phyloP scores from a whole-genome alignment of 2,329 filamentous ascomycete species.

The Nectriaceae sp. region DNA sequence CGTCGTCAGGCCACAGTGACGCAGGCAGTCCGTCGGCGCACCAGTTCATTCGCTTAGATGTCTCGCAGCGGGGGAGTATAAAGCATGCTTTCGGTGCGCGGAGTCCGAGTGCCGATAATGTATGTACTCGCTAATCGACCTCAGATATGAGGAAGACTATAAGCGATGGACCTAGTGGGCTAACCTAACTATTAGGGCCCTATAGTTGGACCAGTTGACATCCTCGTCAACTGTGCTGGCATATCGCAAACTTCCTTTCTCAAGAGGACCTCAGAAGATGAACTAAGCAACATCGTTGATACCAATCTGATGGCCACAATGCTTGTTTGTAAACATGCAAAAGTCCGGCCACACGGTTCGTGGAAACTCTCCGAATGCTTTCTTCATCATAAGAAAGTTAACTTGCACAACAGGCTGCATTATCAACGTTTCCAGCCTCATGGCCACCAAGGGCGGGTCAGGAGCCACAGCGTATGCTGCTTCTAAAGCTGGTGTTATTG shows the following conservation, averaged over 20 bases:
- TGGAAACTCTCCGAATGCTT: neutral
- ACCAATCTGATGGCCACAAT: slow-evolving; percentile 73
- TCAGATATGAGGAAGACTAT: neutral
- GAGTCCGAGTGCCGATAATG: neutral
- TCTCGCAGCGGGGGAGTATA: slow-evolving; percentile 29
- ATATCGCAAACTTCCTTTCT: slow-evolving; percentile 67
- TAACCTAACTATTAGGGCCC: neutral
- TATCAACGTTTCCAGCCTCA: slow-evolving; percentile 78
- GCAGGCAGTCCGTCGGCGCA: slow-evolving; percentile 27
- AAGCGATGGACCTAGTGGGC: too few species aligned
- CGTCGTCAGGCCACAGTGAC: too few species aligned
- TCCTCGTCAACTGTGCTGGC: slow-evolving; percentile 82
- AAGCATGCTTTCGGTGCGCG: slow-evolving; percentile 30
- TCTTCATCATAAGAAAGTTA: neutral
- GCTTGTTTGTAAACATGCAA: slow-evolving; percentile 56
- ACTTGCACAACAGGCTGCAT: slow-evolving; percentile 58
- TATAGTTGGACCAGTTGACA: slow-evolving; percentile 42
- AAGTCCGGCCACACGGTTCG: slow-evolving; percentile 34
- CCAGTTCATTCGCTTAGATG: slow-evolving; percentile 38
- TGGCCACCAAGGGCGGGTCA: slow-evolving; percentile 67
- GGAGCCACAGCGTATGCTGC: slow-evolving; percentile 77
- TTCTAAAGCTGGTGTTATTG: slow-evolving; percentile 78
- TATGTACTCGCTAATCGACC: neutral
- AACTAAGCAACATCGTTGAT: slow-evolving; percentile 60
- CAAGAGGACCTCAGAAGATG: slow-evolving; percentile 49